These are phyloP conservation scores for Cicer yamashitae DNA, from an alignment of 306 rosid genomes.

Conservation along the genomic window DNA sequence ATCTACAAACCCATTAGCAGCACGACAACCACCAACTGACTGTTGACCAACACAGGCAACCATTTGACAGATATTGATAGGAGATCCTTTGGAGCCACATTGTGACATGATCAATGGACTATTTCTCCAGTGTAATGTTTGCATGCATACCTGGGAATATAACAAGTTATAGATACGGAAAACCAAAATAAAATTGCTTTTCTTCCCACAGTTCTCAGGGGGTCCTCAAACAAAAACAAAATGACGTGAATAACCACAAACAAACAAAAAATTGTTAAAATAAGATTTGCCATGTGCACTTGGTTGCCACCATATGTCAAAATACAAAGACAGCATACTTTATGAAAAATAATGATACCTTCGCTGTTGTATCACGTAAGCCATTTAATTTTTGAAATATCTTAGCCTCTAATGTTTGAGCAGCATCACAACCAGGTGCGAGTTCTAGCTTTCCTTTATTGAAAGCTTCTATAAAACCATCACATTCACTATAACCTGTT, in stretches of 20 bases:
- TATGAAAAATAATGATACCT: slow-evolving; percentile 53
- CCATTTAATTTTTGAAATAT: slow-evolving; percentile 67
- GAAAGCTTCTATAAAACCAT: slow-evolving; percentile 59
- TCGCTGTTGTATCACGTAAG: slow-evolving; percentile 70
- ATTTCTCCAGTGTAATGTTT: slow-evolving; percentile 88
- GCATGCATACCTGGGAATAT: slow-evolving; percentile 77
- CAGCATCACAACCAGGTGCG: slow-evolving; percentile 91
- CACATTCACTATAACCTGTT: slow-evolving; percentile 64
- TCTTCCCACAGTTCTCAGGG: neutral
- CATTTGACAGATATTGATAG: slow-evolving; percentile 93
- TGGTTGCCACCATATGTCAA: neutral
- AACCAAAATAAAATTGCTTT: slow-evolving; percentile 29
- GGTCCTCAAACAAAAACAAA: slow-evolving; percentile 26
- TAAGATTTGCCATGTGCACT: slow-evolving; percentile 20
- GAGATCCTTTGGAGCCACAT: slow-evolving; percentile 98
- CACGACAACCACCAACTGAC: slow-evolving; percentile 92
- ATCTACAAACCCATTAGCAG: slow-evolving; percentile 90
- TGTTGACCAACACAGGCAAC: slow-evolving; percentile 98
- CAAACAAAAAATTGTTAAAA: neutral
- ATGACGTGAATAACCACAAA: neutral
- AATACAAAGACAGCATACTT: slow-evolving; percentile 31
- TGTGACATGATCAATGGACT: slow-evolving; percentile 98
- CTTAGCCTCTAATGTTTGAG: slow-evolving; percentile 77
- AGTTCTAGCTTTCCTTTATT: slow-evolving; percentile 73
- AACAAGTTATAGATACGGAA: slow-evolving; percentile 5